Evolutionary conservation across 2,329 filamentous ascomycete species (phyloP).

Genomic region (Aspergillus sp.): DNA sequence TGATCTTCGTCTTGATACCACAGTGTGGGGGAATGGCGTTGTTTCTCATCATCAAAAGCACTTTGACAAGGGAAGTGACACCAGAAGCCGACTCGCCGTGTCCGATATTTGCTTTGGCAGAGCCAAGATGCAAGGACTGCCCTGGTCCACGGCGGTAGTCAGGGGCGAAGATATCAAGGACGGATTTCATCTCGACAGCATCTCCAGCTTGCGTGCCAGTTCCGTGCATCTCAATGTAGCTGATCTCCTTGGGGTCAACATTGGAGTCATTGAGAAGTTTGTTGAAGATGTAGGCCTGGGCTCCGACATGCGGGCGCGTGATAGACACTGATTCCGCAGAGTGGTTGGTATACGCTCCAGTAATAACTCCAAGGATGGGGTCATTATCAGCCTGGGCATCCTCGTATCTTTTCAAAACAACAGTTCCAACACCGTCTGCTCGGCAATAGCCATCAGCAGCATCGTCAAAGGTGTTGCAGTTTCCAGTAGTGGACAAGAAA

Average conservation of each 20-base stretch:
- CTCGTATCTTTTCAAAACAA: conserved; percentile 49
- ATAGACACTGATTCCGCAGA: conserved; percentile 44
- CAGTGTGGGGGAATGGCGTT: conserved; percentile 61
- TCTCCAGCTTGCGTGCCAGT: conserved; percentile 37
- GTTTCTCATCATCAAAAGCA: conserved; percentile 61
- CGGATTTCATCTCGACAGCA: conserved; percentile 32
- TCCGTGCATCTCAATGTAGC: conserved; percentile 37
- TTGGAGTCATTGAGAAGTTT: conserved; percentile 34
- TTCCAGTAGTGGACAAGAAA: conserved; percentile 30
- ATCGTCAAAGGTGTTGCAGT: conserved; percentile 48
- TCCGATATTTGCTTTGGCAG: conserved; percentile 36
- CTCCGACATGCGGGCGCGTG: conserved; percentile 37
- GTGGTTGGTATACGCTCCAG: conserved; percentile 39
- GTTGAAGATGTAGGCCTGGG: conserved; percentile 32
- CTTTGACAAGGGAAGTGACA: conserved; percentile 51
- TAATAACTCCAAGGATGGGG: conserved; percentile 39
- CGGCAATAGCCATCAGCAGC: conserved; percentile 52
- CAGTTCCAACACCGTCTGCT: conserved; percentile 45
- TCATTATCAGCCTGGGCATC: conserved; percentile 49
- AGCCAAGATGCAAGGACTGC: conserved; percentile 27
- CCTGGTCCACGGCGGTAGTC: conserved; percentile 23
- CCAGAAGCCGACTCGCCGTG: conserved; percentile 40
- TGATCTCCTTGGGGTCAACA: conserved; percentile 31
- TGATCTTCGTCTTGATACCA: conserved; percentile 55
- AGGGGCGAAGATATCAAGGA: conserved; percentile 30